Conservation (phyloP, 768 basidiomycete species). For the Tulasnella calospora region DNA sequence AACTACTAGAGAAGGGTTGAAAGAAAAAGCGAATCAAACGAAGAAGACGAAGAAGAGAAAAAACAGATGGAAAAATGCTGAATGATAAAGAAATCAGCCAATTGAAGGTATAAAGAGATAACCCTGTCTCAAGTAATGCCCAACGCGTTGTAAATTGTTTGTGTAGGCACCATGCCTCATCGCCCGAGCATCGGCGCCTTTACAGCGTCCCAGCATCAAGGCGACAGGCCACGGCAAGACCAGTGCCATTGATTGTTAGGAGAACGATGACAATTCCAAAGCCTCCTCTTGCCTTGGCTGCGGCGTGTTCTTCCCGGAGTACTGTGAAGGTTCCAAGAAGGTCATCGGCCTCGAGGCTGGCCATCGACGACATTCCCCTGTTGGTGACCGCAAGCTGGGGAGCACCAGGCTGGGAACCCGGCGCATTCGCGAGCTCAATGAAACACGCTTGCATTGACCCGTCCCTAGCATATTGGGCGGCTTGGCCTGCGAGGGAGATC, state of each 20-base stretch:
- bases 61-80: not conserved
- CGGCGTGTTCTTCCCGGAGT: constrained; percentile 22
- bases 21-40: not conserved
- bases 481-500: not conserved
- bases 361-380: constrained; percentile 7
- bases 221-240: constrained; percentile 20
- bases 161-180: not conserved
- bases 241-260: constrained; percentile 13
- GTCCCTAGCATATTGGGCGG: constrained; percentile 10
- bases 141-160: not conserved
- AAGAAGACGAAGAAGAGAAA: not conserved
- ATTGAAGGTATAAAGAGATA: not conserved
- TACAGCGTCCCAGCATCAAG: constrained; percentile 17
- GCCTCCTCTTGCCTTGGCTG: not conserved
- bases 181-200: constrained; percentile 5
- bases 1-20: constrained; percentile 1
- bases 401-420: not conserved
- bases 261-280: constrained; percentile 20
- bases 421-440: constrained; percentile 13
- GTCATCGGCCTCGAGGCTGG: constrained; percentile 14
- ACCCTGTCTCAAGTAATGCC: constrained; percentile 4
- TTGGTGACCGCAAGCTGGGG: constrained; percentile 13
- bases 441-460: not conserved
- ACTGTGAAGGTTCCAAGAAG: constrained; percentile 21
- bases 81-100: not conserved